Evolutionary conservation across 352 stramenopile genomes (phyloP).

Genomic region (Globisporangium nagaii): DNA sequence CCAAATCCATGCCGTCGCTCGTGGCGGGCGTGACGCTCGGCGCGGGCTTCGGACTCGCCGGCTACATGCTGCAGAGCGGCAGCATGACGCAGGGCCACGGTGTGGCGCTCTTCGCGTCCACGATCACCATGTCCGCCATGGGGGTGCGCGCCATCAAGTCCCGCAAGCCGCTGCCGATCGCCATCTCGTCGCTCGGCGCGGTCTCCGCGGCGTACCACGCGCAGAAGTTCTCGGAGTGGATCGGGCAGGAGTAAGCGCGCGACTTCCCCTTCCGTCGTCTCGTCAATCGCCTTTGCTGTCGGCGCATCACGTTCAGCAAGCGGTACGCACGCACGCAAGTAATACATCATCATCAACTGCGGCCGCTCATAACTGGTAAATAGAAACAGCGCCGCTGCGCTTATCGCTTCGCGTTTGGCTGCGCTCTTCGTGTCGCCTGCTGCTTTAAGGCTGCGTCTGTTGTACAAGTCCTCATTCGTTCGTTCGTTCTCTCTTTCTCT

Average conservation of each 20-base stretch:
- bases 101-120: slow-evolving; percentile 71
- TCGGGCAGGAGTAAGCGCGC: slow-evolving; percentile 63
- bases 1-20: slow-evolving; percentile 74
- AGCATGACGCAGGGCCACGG: slow-evolving; percentile 82
- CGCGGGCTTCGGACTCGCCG: slow-evolving; percentile 71
- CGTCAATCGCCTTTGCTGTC: neutral
- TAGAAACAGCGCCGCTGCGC: slow-evolving; percentile 9
- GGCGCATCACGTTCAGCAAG: too few species aligned
- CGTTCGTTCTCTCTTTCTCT: neutral
- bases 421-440: neutral
- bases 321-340: too few species aligned
- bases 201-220: slow-evolving; percentile 80
- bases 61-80: slow-evolving; percentile 73
- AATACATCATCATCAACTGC: too few species aligned
- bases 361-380: slow-evolving; percentile 1
- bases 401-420: slow-evolving; percentile 9
- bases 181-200: slow-evolving; percentile 66
- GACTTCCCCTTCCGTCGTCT: neutral
- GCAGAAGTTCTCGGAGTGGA: slow-evolving; percentile 77
- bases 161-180: slow-evolving; percentile 67
- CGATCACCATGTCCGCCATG: slow-evolving; percentile 85
- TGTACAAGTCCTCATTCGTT: slow-evolving; percentile 6
- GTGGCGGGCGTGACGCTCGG: slow-evolving; percentile 77
- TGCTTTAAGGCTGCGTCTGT: neutral
- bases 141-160: slow-evolving; percentile 70